Evolutionary conservation across 345 rosid species (phyloP).

Genomic region (Citrus reticulata): DNA sequence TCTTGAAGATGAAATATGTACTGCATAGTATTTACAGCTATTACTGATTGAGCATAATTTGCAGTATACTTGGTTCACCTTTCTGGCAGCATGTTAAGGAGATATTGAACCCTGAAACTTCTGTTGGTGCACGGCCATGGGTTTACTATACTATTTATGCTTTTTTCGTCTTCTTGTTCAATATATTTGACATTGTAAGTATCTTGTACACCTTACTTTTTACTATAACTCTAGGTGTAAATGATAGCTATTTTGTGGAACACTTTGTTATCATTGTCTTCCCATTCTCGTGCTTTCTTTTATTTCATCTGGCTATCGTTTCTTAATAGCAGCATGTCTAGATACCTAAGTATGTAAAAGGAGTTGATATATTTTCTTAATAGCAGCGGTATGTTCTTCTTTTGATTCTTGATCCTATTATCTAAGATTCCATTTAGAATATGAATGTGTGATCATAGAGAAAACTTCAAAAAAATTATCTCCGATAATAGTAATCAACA

Average conservation of each 20-base stretch:
- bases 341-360: not conserved
- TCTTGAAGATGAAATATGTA: not conserved
- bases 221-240: not conserved
- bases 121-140: conserved; percentile 87
- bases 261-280: not conserved
- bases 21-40: not conserved
- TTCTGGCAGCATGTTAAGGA: conserved; percentile 79
- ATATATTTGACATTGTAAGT: conserved; percentile 96
- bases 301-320: not conserved
- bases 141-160: conserved; percentile 88
- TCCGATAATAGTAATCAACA: not conserved
- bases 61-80: conserved; percentile 72
- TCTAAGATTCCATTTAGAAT: not conserved
- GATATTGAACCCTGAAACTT: conserved; percentile 80
- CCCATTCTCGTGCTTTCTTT: not conserved
- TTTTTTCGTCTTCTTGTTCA: conserved; percentile 83
- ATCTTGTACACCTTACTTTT: conserved; percentile 9
- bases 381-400: too few species aligned
- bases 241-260: not conserved
- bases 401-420: not conserved
- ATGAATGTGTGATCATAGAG: not conserved
- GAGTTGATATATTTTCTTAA: not conserved
- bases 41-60: conserved; percentile 29
- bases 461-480: not conserved
- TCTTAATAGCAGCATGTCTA: not conserved